Conservation (phyloP, 768 basidiomycete genomes). For the Mycena indigotica region DNA sequence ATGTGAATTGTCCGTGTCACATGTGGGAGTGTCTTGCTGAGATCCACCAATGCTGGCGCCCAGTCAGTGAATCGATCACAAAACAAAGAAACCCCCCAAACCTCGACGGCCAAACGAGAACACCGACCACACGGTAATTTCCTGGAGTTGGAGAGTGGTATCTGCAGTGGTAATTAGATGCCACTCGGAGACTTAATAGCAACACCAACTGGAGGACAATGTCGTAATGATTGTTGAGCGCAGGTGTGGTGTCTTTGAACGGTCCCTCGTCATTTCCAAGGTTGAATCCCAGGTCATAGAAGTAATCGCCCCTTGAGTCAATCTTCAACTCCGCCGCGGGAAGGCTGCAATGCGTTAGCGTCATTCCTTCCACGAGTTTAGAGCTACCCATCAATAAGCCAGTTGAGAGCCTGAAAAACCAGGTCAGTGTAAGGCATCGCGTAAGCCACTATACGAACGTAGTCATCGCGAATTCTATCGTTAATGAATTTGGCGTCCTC, state of each 20-base stretch:
- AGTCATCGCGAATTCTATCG: constrained; percentile 87
- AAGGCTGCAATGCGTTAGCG: not conserved
- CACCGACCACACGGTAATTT: constrained; percentile 87
- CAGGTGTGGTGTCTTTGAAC: constrained; percentile 55
- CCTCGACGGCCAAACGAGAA: constrained; percentile 77
- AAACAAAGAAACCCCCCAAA: constrained; percentile 13
- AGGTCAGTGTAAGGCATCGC: not conserved
- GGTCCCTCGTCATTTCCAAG: constrained; percentile 74
- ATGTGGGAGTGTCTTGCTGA: constrained; percentile 54
- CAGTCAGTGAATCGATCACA: constrained; percentile 8
- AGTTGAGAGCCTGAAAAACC: constrained; percentile 62
- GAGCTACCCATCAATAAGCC: constrained; percentile 95
- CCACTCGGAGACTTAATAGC: not conserved
- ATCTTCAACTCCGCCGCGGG: not conserved
- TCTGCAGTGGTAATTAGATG: constrained; percentile 41
- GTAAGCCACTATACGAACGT: constrained; percentile 38
- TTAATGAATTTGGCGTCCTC: constrained; percentile 90
- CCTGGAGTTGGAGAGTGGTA: constrained; percentile 75
- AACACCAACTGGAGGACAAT: constrained; percentile 67
- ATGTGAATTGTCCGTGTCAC: constrained; percentile 42
- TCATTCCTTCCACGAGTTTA: constrained; percentile 88
- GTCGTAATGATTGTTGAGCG: constrained; percentile 92
- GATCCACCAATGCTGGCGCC: constrained; percentile 67
- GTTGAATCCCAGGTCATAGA: constrained; percentile 94
- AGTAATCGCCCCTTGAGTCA: constrained; percentile 65